Conservation (phyloP, 2,329 filamentous ascomycete species). For the Cytospora piceicola region DNA sequence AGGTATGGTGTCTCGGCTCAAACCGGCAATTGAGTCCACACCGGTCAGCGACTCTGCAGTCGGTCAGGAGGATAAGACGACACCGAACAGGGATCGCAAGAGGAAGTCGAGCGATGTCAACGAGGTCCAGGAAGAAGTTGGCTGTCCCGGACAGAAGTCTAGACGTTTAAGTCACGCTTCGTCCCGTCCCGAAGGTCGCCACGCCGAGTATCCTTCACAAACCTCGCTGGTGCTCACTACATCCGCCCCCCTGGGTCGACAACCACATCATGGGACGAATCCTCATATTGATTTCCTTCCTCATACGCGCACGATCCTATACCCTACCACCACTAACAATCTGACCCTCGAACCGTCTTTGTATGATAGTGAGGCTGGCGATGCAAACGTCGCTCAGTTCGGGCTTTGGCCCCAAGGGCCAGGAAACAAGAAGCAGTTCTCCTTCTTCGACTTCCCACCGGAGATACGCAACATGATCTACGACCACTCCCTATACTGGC, state of each 20-base stretch:
- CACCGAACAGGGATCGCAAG: not conserved
- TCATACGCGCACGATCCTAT: not conserved
- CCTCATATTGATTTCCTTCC: not conserved
- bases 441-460: slow-evolving; percentile 39
- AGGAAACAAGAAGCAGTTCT: slow-evolving; percentile 6
- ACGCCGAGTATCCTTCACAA: not conserved
- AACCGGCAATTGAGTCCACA: not conserved
- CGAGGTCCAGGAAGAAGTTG: not conserved
- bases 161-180: slow-evolving; percentile 15
- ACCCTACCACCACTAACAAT: not conserved
- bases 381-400: not conserved
- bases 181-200: slow-evolving; percentile 2
- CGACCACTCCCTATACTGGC: slow-evolving; percentile 37
- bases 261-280: not conserved
- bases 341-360: not conserved
- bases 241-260: not conserved
- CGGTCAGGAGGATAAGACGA: not conserved
- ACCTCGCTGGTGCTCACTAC: not conserved
- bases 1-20: not conserved
- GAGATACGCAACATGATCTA: slow-evolving; percentile 45
- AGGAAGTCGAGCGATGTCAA: slow-evolving; percentile 4
- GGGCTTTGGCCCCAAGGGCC: no score
- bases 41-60: not conserved
- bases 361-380: not conserved
- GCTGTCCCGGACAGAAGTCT: not conserved